Evolutionary conservation across 1,284 basidiomycete genomes (phyloP).

Genomic region (Xerocomus amazonicus): DNA sequence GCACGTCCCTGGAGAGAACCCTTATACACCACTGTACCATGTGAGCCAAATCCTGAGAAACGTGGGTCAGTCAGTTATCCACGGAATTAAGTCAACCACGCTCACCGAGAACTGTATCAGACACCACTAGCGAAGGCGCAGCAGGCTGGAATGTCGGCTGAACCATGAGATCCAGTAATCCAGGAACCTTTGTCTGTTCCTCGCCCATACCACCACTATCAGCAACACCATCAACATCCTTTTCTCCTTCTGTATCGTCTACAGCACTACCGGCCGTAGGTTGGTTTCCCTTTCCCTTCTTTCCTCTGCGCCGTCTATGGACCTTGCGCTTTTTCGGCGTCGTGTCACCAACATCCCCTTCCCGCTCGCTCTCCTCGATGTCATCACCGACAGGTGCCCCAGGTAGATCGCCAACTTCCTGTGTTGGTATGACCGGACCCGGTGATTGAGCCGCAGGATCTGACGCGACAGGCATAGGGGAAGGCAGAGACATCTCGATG

Average conservation of each 20-base stretch:
- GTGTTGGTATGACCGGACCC: constrained; percentile 7
- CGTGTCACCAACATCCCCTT: constrained; percentile 43
- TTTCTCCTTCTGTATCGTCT: constrained; percentile 31
- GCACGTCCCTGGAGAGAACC: constrained; percentile 94
- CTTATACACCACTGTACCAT: constrained; percentile 92
- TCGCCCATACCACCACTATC: constrained; percentile 6
- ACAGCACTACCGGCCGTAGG: constrained; percentile 30
- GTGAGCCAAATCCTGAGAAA: constrained; percentile 83
- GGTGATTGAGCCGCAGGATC: constrained; percentile 5
- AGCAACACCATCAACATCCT: constrained; percentile 14
- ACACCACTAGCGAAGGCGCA: constrained; percentile 56
- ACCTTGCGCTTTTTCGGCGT: constrained; percentile 45
- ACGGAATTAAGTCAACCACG: constrained; percentile 1
- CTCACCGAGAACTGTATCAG: constrained; percentile 77
- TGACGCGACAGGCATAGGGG: neutral
- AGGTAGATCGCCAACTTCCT: constrained; percentile 10
- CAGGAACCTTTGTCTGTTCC: constrained; percentile 8
- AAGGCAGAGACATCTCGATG: neutral
- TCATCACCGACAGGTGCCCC: constrained; percentile 24
- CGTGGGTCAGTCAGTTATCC: neutral
- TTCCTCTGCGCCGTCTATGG: constrained; percentile 42
- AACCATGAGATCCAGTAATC: constrained; percentile 22
- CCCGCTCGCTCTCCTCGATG: constrained; percentile 58
- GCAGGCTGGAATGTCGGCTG: constrained; percentile 16
- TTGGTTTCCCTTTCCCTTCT: constrained; percentile 42